These are phyloP conservation scores for Podospora appendiculata DNA, from an alignment of 495 filamentous ascomycete genomes.

Conservation along the genomic window DNA sequence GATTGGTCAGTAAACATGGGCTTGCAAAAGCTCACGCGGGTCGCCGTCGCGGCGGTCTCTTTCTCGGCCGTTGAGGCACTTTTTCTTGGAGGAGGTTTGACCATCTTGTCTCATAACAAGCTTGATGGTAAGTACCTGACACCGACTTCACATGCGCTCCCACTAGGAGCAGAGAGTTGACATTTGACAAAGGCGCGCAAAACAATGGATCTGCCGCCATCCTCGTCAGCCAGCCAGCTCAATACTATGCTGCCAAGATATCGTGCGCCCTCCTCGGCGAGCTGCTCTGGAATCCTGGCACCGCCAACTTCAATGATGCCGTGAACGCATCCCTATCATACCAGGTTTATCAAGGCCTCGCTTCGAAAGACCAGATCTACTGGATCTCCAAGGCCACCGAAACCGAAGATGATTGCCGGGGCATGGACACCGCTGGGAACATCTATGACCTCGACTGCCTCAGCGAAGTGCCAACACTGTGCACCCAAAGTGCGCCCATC, in stretches of 20 bases:
- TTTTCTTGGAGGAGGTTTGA: slow-evolving; percentile 19
- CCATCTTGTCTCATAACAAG: slow-evolving; percentile 20
- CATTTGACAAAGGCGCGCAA: slow-evolving; percentile 7
- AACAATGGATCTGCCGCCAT: slow-evolving; percentile 19
- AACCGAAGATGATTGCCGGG: slow-evolving; percentile 12
- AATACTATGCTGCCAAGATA: slow-evolving; percentile 6
- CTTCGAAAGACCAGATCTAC: slow-evolving; percentile 19
- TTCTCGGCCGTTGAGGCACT: slow-evolving; percentile 11
- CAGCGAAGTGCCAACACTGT: slow-evolving; percentile 22
- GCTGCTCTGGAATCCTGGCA: slow-evolving; percentile 18
- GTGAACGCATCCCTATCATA: slow-evolving; percentile 24
- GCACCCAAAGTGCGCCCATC: slow-evolving; percentile 28
- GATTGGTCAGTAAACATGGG: not conserved
- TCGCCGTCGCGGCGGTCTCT: slow-evolving; percentile 65
- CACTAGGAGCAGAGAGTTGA: not conserved
- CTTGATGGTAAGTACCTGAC: slow-evolving; percentile 14
- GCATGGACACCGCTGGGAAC: slow-evolving; percentile 19
- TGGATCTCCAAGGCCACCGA: slow-evolving; percentile 23
- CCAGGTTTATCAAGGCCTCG: slow-evolving; percentile 17
- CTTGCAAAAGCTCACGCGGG: slow-evolving; percentile 43
- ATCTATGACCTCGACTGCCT: slow-evolving; percentile 10
- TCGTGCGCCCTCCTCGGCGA: slow-evolving; percentile 24
- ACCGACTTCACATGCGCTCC: not conserved
- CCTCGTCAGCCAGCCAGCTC: slow-evolving; percentile 18
- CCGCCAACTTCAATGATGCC: slow-evolving; percentile 19